phyloP scores from a whole-genome alignment of 2,329 filamentous ascomycete genomes.

The Claviceps sp. region DNA sequence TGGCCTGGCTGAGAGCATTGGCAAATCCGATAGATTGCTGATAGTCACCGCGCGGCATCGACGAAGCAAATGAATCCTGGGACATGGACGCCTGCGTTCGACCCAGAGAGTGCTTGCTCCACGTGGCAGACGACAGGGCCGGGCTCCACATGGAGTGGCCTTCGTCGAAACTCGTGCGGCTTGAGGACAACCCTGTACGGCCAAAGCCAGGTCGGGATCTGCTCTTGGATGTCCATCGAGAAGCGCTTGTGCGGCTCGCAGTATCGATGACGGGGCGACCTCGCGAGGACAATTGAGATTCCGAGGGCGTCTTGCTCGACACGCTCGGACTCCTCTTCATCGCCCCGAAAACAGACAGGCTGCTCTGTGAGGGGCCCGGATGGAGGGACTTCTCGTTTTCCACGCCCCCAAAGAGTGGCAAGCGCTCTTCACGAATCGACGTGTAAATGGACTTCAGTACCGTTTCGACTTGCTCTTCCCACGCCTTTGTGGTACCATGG shows the following conservation, averaged over 20 bases:
- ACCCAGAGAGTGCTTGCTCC: conserved; percentile 87
- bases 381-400: conserved; percentile 29
- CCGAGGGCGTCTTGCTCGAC: conserved; percentile 84
- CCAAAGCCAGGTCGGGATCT: conserved; percentile 64
- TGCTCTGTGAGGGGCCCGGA: conserved; percentile 36
- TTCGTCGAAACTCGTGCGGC: conserved; percentile 88
- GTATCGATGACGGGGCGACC: conserved; percentile 59
- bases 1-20: conserved; percentile 89
- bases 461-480: conserved; percentile 82
- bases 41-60: conserved; percentile 65
- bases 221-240: conserved; percentile 74
- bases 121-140: conserved; percentile 70
- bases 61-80: conserved; percentile 75
- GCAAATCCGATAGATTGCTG: conserved; percentile 96
- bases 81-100: conserved; percentile 87
- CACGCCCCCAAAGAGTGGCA: conserved; percentile 66
- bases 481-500: conserved; percentile 59
- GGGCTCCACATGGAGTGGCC: conserved; percentile 84
- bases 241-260: conserved; percentile 34
- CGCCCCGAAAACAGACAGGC: conserved; percentile 61
- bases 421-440: conserved; percentile 74
- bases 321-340: conserved; percentile 81
- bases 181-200: conserved; percentile 72
- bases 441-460: conserved; percentile 85
- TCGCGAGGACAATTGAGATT: conserved; percentile 54